Conservation (phyloP, 2,329 filamentous ascomycete genomes). For the Tolypocladium pustulatum region DNA sequence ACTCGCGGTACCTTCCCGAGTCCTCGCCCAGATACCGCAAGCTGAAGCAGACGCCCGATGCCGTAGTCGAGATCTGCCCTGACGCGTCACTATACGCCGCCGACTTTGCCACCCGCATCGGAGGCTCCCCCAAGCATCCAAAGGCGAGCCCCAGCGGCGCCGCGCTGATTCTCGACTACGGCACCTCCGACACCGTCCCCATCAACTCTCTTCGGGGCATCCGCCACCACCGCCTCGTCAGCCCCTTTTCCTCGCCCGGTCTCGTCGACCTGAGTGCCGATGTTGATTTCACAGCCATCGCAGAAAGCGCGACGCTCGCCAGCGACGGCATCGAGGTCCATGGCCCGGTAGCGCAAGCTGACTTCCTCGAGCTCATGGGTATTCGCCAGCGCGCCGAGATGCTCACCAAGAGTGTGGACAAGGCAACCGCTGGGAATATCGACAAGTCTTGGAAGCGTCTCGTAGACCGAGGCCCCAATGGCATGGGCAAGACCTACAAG, state of each 20-base stretch:
- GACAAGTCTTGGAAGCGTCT: constrained; percentile 70
- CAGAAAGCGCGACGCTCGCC: constrained; percentile 67
- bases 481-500: constrained; percentile 95
- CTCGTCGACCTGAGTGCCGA: constrained; percentile 84
- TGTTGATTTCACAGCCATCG: constrained; percentile 83
- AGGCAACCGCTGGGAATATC: constrained; percentile 47
- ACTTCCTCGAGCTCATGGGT: constrained; percentile 72
- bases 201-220: constrained; percentile 88
- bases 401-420: constrained; percentile 40
- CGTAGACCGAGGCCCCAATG: constrained; percentile 69
- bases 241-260: constrained; percentile 70
- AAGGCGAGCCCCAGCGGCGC: constrained; percentile 65
- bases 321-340: constrained; percentile 82
- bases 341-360: constrained; percentile 77
- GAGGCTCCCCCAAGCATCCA: constrained; percentile 45
- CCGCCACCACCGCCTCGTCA: constrained; percentile 62
- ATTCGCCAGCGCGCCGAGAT: constrained; percentile 67
- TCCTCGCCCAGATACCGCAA: constrained; percentile 68
- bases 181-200: constrained; percentile 66
- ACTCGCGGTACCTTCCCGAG: constrained; percentile 76
- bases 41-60: constrained; percentile 55
- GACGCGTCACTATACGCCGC: constrained; percentile 71
- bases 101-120: constrained; percentile 78
- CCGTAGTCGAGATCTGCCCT: constrained; percentile 82
- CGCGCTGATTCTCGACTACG: constrained; percentile 94